Evolutionary conservation across 179 eudicot species (phyloP), one percentile per base, ranked within the genome.

Genomic region (Spergularia azorica): DNA sequence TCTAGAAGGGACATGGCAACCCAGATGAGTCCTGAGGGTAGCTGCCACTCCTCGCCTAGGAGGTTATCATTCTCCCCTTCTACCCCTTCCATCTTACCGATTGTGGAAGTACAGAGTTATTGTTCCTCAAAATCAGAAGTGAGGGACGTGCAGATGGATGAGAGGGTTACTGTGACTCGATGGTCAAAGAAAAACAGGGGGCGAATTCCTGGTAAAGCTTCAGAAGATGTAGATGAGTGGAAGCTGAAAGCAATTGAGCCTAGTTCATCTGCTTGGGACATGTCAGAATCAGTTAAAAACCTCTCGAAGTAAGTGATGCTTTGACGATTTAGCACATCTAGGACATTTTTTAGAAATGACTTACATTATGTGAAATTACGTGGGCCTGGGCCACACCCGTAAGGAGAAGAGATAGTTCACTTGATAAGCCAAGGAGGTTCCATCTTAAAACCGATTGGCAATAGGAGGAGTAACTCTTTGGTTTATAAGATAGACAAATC

Each of bases 1-100:
- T 89, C 92, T 50, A 89, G 92, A 82, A 95, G 93, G 82, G 98
- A 95, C 80, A 88, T 93, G 93, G 96, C 97, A 36, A 95, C 98
- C 66, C 98, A 95, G 77, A 95, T 95, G 98, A 95, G 97, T 80
- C 97, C 96, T 18, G 91, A 87, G 74, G 82, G 88, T 61, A 90
- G 95, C 77, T 83, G 81, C 59, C 86, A 79, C 46, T 88, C 96
- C 58, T 95, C 97, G 76, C 88, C 95, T 36, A 75, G 78, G 63
- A 79, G 83, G 69, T 82, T 84, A 9, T 84, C 91, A 46, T 88
- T 83, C 79, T 88, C 95, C n/a, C 83, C 81, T 13, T 78, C 88
- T 41, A 81, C 89, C 36, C 85, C 89, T 50, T 82, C 91, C 62
- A 79, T 82, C 60, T 81, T 87, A 61, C 92, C 93, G 63, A 78